A percentile compares a stretch with the other conserved stretches of the same genome.
These are phyloP conservation scores for Metschnikowia lachancei DNA, from an alignment of 805 yeast species.

Conservation along the genomic window DNA sequence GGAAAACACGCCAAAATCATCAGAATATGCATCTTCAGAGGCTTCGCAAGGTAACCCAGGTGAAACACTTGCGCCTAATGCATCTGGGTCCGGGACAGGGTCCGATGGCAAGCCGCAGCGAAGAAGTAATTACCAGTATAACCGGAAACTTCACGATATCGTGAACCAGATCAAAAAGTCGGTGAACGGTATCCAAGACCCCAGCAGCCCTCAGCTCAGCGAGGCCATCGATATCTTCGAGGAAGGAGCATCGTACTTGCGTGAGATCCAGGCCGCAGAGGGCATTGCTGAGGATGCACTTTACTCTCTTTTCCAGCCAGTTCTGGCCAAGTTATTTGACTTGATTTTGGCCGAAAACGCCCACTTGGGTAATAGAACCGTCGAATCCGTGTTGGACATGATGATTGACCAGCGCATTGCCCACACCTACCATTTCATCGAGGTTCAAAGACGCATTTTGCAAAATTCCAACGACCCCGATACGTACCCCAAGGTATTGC, in stretches of 20 bases:
- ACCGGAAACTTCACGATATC: slow-evolving; percentile 36
- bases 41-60: background rate
- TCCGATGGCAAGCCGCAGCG: slow-evolving; percentile 1
- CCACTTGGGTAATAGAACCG: slow-evolving; percentile 14
- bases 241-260: slow-evolving; percentile 39
- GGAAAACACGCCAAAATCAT: background rate
- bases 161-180: slow-evolving; percentile 30
- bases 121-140: slow-evolving; percentile 11
- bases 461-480: slow-evolving; percentile 9
- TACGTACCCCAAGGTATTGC: slow-evolving; percentile 27
- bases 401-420: slow-evolving; percentile 32
- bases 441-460: slow-evolving; percentile 19
- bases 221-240: slow-evolving; percentile 39
- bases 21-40: background rate
- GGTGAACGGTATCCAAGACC: slow-evolving; percentile 16
- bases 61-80: background rate
- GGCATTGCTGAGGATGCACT: slow-evolving; percentile 27
- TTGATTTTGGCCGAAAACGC: slow-evolving; percentile 19
- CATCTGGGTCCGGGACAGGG: background rate
- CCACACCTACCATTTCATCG: slow-evolving; percentile 32
- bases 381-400: slow-evolving; percentile 25
- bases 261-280: slow-evolving; percentile 37
- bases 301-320: slow-evolving; percentile 28
- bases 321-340: slow-evolving; percentile 23
- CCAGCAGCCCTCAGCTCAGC: slow-evolving; percentile 18